A percentile compares a stretch with the other conserved stretches of the same genome.
phyloP scores from a whole-genome alignment of 108 stramenopile species.

The Parmales sp. region DNA sequence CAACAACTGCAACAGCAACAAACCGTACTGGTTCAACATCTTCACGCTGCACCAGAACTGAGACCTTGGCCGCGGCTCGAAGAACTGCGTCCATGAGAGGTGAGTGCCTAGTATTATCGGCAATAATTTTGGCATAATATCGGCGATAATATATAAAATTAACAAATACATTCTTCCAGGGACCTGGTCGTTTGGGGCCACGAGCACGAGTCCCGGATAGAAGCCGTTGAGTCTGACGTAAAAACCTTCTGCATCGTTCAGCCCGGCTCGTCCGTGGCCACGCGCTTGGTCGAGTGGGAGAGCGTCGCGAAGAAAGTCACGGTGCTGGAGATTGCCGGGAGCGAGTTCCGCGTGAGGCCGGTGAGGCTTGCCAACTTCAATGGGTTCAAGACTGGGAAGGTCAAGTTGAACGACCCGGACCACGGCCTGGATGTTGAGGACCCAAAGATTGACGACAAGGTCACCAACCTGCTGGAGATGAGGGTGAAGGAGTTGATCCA shows the following conservation, averaged over 20 bases:
- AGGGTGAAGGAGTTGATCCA: conserved; percentile 42
- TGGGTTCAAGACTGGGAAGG: conserved; percentile 61
- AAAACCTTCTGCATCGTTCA: conserved; percentile 88
- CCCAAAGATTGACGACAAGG: conserved; percentile 60
- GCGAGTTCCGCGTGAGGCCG: conserved; percentile 58
- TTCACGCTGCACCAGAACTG: conserved; percentile 97
- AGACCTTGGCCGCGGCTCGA: conserved; percentile 82
- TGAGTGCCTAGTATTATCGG: too few species aligned
- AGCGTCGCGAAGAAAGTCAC: conserved; percentile 75
- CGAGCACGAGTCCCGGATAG: conserved; percentile 83
- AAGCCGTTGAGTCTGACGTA: conserved; percentile 67
- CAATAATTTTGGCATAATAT: too few species aligned
- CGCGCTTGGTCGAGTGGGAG: conserved; percentile 73
- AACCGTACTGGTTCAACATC: conserved; percentile 71
- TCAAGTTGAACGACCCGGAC: conserved; percentile 35
- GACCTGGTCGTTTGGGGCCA: conserved; percentile 89
- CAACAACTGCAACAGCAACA: not conserved
- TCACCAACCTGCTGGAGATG: conserved; percentile 45
- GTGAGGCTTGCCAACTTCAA: conserved; percentile 69
- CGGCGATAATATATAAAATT: too few species aligned
- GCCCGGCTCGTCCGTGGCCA: conserved; percentile 89
- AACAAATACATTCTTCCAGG: conserved; percentile 93
- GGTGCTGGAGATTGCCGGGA: conserved; percentile 58
- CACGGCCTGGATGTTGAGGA: conserved; percentile 57
- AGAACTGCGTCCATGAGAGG: conserved; percentile 92